Conservation (phyloP, 73 alveolate species). For the Durusdinium trenchii region DNA sequence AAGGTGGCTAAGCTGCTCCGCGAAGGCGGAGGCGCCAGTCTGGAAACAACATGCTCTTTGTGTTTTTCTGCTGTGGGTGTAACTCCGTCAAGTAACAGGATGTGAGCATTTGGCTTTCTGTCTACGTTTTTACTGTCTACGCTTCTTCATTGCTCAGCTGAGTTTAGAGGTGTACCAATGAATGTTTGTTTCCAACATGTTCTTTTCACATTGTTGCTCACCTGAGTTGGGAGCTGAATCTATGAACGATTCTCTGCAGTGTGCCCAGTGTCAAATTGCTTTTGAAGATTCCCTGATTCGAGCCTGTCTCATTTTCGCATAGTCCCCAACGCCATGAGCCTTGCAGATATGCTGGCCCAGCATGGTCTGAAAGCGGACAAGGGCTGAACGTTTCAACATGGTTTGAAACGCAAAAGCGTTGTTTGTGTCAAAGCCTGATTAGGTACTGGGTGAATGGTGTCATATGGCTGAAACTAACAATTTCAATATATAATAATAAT, state of each 20-base stretch:
- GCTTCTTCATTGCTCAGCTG: neutral
- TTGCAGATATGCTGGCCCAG: neutral
- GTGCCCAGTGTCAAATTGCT: neutral
- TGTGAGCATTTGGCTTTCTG: neutral
- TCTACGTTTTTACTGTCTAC: neutral
- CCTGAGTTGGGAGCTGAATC: too few relatives aligned
- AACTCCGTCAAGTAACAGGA: neutral
- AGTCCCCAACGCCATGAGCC: neutral
- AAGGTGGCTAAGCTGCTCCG: slow-evolving; percentile 21
- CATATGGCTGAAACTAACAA: neutral
- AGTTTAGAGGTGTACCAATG: too few relatives aligned
- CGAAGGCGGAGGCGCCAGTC: neutral
- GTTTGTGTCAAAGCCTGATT: neutral
- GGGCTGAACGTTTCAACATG: neutral
- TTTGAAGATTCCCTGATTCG: neutral
- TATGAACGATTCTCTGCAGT: neutral
- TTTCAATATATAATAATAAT: neutral
- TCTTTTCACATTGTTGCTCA: neutral
- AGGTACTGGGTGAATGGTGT: neutral
- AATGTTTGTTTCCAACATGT: neutral
- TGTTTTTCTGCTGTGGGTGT: neutral
- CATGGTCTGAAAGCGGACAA: neutral
- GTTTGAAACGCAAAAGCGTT: neutral
- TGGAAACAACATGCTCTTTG: neutral
- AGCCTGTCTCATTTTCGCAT: neutral